phyloP scores from a whole-genome alignment of 768 basidiomycete genomes.

The Hygrophorus russula region DNA sequence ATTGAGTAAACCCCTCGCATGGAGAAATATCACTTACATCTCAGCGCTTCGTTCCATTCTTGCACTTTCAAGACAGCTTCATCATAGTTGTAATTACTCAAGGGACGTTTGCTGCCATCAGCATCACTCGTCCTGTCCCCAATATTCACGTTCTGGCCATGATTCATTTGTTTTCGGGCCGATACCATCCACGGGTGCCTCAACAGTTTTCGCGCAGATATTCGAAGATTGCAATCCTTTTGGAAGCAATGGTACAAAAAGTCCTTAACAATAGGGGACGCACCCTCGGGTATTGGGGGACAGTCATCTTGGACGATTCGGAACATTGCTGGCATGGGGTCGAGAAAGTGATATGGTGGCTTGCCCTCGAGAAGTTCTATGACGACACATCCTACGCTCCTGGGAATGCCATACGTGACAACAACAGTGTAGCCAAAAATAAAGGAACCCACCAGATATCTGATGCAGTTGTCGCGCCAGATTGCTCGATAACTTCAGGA shows the following conservation, averaged over 20 bases:
- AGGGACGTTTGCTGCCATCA: slow-evolving; percentile 29
- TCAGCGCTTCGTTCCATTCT: slow-evolving; percentile 97
- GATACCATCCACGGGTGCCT: slow-evolving; percentile 95
- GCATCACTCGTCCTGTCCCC: slow-evolving; percentile 23
- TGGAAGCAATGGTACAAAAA: slow-evolving; percentile 98
- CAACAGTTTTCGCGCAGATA: slow-evolving; percentile 87
- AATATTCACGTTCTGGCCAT: slow-evolving; percentile 21
- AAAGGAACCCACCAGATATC: slow-evolving; percentile 62
- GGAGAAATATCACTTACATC: slow-evolving; percentile 40
- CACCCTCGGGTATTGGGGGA: slow-evolving; percentile 93
- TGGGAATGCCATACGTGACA: slow-evolving; percentile 7
- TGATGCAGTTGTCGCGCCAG: slow-evolving; percentile 91
- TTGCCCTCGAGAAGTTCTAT: slow-evolving; percentile 88
- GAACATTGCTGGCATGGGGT: slow-evolving; percentile 97
- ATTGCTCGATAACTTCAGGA: slow-evolving; percentile 97
- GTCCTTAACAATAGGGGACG: slow-evolving; percentile 90
- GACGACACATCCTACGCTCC: slow-evolving; percentile 94
- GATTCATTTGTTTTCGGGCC: slow-evolving; percentile 61
- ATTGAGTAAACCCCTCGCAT: slow-evolving; percentile 6
- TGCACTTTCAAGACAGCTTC: slow-evolving; percentile 92
- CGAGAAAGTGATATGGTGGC: slow-evolving; percentile 91
- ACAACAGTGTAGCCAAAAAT: background rate
- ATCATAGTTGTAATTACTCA: slow-evolving; percentile 82
- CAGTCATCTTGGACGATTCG: slow-evolving; percentile 97
- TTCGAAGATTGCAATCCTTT: slow-evolving; percentile 91